A percentile compares a stretch with the other conserved stretches of the same genome.
Conservation (phyloP, 768 basidiomycete species). For the Serendipita sp. region DNA sequence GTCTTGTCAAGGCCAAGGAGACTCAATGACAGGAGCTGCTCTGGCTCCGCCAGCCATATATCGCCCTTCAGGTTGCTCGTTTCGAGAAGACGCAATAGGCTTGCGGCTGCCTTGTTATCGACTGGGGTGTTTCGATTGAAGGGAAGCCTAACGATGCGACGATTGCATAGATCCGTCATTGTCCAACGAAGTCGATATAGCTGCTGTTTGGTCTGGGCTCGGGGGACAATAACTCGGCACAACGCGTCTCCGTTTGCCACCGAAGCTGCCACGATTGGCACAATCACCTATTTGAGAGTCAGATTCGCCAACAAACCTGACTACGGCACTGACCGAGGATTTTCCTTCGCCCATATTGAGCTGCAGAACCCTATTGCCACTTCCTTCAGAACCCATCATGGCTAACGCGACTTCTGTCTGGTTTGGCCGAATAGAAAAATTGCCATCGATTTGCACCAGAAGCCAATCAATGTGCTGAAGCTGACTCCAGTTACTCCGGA, state of each 20-base stretch:
- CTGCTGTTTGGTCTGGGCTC: conserved; percentile 32
- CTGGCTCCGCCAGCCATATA: conserved; percentile 35
- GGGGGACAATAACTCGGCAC: conserved; percentile 34
- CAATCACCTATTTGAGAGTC: conserved; percentile 20
- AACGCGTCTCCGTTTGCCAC: conserved; percentile 31
- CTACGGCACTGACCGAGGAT: conserved; percentile 22
- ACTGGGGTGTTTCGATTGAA: conserved; percentile 29
- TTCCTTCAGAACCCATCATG: conserved; percentile 30
- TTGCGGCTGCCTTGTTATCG: conserved; percentile 10
- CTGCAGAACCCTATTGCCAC: conserved; percentile 28
- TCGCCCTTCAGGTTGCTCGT: conserved; percentile 23
- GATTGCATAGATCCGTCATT: conserved; percentile 30
- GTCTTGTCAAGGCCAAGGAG: conserved; percentile 30
- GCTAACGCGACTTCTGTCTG: conserved; percentile 29
- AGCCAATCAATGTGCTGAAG: not conserved
- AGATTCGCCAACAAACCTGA: not conserved
- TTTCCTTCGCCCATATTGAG: conserved; percentile 50
- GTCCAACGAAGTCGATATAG: conserved; percentile 32
- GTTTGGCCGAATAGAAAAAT: conserved; percentile 29
- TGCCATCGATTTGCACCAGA: conserved; percentile 27
- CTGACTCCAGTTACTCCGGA: not conserved
- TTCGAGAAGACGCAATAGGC: conserved; percentile 21
- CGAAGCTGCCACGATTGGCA: conserved; percentile 27
- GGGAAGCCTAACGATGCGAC: conserved; percentile 34
- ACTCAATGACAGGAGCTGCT: conserved; percentile 37